Evolutionary conservation across 2,329 filamentous ascomycete genomes (phyloP).

Genomic region (Colletotrichum sidae): DNA sequence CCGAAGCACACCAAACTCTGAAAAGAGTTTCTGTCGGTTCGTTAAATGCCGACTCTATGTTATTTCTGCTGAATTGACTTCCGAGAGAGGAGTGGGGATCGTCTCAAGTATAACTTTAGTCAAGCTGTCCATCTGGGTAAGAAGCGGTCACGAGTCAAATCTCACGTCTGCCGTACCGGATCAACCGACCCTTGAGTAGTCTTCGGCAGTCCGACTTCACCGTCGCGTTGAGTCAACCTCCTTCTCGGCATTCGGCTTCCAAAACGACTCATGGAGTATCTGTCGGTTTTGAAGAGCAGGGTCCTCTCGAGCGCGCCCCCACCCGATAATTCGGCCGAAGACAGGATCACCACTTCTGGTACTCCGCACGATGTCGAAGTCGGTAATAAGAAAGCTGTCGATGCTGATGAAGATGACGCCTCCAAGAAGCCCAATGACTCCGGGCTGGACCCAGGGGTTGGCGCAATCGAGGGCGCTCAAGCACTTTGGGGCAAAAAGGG

Average conservation of each 20-base stretch:
- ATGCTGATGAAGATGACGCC: background rate
- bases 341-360: background rate
- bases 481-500: slow-evolving; percentile 19
- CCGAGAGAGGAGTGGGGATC: background rate
- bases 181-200: background rate
- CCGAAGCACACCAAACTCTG: background rate
- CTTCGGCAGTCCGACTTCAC: background rate
- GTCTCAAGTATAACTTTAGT: slow-evolving; percentile 20
- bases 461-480: slow-evolving; percentile 19
- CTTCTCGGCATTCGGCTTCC: too few species aligned
- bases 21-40: background rate
- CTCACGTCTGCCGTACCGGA: background rate
- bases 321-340: background rate
- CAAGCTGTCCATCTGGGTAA: background rate
- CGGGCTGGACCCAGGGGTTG: slow-evolving; percentile 14
- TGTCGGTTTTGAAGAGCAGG: background rate
- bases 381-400: background rate
- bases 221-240: background rate
- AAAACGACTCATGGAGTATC: too few species aligned
- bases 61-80: slow-evolving; percentile 5
- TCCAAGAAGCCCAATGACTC: background rate
- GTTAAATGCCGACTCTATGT: background rate
- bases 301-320: background rate
- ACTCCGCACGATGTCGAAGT: background rate
- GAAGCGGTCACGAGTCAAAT: slow-evolving; percentile 15